Base-by-base conservation (phyloP, 257 asterid species). In the Ligustrum vulgare region DNA sequence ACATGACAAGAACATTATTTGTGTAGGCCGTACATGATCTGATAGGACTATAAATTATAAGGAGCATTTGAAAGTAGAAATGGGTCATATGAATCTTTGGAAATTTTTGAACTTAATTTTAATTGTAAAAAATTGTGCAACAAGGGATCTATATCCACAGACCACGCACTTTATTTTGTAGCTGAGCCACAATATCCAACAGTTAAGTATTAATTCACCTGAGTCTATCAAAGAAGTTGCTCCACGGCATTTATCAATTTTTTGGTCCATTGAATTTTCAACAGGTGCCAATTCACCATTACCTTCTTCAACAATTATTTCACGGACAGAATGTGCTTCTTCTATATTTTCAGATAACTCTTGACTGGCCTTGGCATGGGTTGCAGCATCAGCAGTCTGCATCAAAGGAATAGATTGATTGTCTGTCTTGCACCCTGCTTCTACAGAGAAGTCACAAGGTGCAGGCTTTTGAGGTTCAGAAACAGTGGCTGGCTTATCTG, bases 201-300 rank as follows among this genome's bases (percentile, higher is more conserved):
- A 75, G 70, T 25, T 56, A 73, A 72, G 56, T 36, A 72, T 65
- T 45, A 39, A 43, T 56, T 70, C 79, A 84, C 88, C 83, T 80
- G 87, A 78, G 64, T 78, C 70, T 62, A 37, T 58, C 39, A 80
- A 81, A 75, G 72, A 60, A 45, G 72, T 77, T 56, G 72, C 66
- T 75, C 73, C 81, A 34, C 9, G 18, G 33, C 62, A 64, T 25
- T 68, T 71, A 37, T 77, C 83, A 34, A 58, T 67, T 31, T 82
- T 84, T 79, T 80, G 56, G 69, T 80, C 88, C 78, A 62, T 45
- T 35, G 56, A 81, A 75, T 76, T 82, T 68, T 78, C 79, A 73
- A 76, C 67, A 64, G 76, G 83, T 6, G 72, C 81, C 56, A 56
- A 88, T 79, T 81, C 89, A 73, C 74, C 80, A 36, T 71, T 82